These are phyloP conservation scores for Cladophialophora psammophila DNA, from an alignment of 2,329 filamentous ascomycete species.

Conservation along the genomic window DNA sequence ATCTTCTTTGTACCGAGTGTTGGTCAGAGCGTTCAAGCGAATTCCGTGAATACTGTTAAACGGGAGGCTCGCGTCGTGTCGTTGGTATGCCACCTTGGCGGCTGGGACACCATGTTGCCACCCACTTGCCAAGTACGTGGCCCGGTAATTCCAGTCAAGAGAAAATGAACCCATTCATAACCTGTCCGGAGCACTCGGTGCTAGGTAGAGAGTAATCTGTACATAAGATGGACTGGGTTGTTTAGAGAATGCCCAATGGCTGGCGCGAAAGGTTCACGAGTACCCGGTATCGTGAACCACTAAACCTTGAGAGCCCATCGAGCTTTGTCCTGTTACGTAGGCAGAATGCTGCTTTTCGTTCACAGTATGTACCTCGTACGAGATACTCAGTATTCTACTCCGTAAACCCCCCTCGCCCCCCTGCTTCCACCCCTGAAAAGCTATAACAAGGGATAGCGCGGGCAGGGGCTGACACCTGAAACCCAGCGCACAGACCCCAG, in stretches of 20 bases:
- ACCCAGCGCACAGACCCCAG: slow-evolving; percentile 11
- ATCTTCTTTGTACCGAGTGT: slow-evolving; percentile 14
- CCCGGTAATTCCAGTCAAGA: slow-evolving; percentile 2
- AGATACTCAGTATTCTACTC: background rate
- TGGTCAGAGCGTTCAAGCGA: slow-evolving; percentile 33
- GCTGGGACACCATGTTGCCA: slow-evolving; percentile 5
- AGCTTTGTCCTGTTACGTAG: too few relatives aligned
- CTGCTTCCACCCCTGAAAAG: background rate
- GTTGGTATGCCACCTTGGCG: background rate
- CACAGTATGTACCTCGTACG: too few relatives aligned
- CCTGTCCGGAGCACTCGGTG: background rate
- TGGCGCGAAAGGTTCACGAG: too few relatives aligned
- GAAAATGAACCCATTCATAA: background rate
- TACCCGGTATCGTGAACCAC: too few relatives aligned
- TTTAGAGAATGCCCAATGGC: too few relatives aligned
- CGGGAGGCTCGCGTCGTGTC: background rate
- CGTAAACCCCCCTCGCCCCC: background rate
- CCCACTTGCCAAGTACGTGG: background rate
- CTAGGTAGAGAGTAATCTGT: too few relatives aligned
- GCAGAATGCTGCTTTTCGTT: too few relatives aligned
- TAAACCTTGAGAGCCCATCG: too few relatives aligned
- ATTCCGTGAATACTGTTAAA: background rate
- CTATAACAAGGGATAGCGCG: background rate
- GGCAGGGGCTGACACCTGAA: background rate
- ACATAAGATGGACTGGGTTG: too few relatives aligned